These are phyloP conservation scores for Coemansia sp. DNA, from an alignment of 192 early-diverging fungal genomes.

Conservation along the genomic window DNA sequence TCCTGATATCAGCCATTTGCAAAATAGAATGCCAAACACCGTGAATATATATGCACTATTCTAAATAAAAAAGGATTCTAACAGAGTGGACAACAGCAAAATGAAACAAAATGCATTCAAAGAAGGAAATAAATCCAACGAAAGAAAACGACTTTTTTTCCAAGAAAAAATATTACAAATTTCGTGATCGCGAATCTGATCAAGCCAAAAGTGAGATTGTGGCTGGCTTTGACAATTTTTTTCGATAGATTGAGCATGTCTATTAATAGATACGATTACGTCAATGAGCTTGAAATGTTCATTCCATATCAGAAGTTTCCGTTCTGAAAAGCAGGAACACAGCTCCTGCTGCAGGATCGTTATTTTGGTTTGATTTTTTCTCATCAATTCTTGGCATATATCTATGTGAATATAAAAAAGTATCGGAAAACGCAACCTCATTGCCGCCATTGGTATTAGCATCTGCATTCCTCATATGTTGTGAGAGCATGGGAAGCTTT, in stretches of 20 bases:
- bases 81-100: background rate
- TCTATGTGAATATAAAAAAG: background rate
- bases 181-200: background rate
- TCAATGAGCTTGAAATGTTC: too few species aligned
- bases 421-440: background rate
- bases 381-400: background rate
- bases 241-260: background rate
- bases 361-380: too few species aligned
- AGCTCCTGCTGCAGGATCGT: too few species aligned
- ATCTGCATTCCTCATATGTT: background rate
- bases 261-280: background rate
- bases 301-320: too few species aligned
- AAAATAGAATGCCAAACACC: background rate
- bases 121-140: background rate
- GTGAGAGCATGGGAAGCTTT: background rate
- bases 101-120: background rate
- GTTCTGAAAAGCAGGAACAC: too few species aligned
- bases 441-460: background rate
- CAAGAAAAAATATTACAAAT: background rate
- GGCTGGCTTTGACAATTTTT: background rate
- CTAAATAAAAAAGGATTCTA: background rate
- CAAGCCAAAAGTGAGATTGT: background rate
- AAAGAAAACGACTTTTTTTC: background rate
- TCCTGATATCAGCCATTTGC: constrained; percentile 35
- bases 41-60: too few species aligned